These are phyloP conservation scores for Ophiostoma populinum DNA, from an alignment of 2,329 filamentous ascomycete species.

Conservation along the genomic window DNA sequence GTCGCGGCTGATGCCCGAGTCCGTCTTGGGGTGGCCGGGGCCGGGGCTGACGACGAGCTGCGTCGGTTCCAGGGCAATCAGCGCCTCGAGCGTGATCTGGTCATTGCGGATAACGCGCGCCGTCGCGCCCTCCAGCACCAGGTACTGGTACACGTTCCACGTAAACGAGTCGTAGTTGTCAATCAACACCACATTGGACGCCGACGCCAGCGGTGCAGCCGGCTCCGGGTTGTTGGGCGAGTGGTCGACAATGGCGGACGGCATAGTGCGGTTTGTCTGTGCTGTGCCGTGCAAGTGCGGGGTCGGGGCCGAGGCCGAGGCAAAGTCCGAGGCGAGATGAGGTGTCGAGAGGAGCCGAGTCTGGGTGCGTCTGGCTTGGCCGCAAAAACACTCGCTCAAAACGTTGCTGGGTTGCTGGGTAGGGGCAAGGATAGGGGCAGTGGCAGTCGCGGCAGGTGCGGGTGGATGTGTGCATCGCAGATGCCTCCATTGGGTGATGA, in stretches of 20 bases:
- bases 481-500: too few species aligned
- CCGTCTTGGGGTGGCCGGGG: conserved; percentile 77
- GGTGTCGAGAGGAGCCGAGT: too few species aligned
- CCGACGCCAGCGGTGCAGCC: conserved; percentile 54
- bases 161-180: conserved; percentile 99
- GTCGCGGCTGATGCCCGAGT: conserved; percentile 85
- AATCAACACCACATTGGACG: conserved; percentile 83
- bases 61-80: conserved; percentile 71
- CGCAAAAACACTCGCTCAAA: too few species aligned
- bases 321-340: too few species aligned
- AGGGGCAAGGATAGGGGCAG: too few species aligned
- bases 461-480: too few species aligned
- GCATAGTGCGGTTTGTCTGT: too few species aligned
- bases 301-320: too few species aligned
- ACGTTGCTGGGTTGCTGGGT: too few species aligned
- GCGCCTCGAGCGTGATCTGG: conserved; percentile 67
- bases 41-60: conserved; percentile 91
- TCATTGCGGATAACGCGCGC: conserved; percentile 89
- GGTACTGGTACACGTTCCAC: conserved; percentile 98
- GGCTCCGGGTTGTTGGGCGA: conserved; percentile 73
- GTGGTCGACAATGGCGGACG: conserved; percentile 43
- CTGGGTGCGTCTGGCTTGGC: too few species aligned
- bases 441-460: too few species aligned
- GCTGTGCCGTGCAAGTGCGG: too few species aligned
- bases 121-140: conserved; percentile 83